phyloP scores from a whole-genome alignment of 2,329 filamentous ascomycete genomes.

The Colletotrichum noveboracense region DNA sequence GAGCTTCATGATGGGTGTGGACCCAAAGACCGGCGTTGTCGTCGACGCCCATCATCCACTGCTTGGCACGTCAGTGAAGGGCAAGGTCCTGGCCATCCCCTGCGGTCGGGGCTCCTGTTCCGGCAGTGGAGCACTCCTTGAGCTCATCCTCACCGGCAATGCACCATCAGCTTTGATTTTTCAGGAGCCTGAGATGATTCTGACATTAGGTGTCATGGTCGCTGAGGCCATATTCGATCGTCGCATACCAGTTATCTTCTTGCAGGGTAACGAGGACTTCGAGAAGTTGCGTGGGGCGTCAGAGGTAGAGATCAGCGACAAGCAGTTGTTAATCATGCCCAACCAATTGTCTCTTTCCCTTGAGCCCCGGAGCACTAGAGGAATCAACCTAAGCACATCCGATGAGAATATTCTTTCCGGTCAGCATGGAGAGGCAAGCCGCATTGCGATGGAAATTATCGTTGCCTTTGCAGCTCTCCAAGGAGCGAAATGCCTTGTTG shows the following conservation, averaged over 20 bases:
- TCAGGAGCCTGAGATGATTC: conserved; percentile 43
- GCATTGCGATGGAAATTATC: conserved; percentile 42
- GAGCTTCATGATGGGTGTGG: conserved; percentile 53
- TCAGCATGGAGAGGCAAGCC: conserved; percentile 33
- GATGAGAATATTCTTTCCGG: conserved; percentile 35
- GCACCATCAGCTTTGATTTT: conserved; percentile 47
- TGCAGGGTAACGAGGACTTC: conserved; percentile 18
- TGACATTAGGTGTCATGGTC: conserved; percentile 49
- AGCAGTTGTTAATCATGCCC: background rate
- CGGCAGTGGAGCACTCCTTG: conserved; percentile 49
- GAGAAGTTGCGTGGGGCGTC: background rate
- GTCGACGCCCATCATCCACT: conserved; percentile 50
- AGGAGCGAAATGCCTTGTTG: conserved; percentile 35
- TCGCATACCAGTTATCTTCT: conserved; percentile 42
- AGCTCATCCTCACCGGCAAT: conserved; percentile 43
- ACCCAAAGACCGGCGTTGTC: conserved; percentile 42
- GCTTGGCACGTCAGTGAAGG: conserved; percentile 33
- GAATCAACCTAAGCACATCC: background rate
- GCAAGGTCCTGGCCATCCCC: conserved; percentile 46
- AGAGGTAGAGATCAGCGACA: background rate
- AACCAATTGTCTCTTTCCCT: background rate
- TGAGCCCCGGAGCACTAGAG: background rate
- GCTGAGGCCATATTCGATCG: conserved; percentile 43
- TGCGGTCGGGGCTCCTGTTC: conserved; percentile 51
- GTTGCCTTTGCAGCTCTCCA: conserved; percentile 39